These are phyloP conservation scores for Clonostachys rhizophaga DNA, from an alignment of 2,329 filamentous ascomycete genomes.

Conservation along the genomic window DNA sequence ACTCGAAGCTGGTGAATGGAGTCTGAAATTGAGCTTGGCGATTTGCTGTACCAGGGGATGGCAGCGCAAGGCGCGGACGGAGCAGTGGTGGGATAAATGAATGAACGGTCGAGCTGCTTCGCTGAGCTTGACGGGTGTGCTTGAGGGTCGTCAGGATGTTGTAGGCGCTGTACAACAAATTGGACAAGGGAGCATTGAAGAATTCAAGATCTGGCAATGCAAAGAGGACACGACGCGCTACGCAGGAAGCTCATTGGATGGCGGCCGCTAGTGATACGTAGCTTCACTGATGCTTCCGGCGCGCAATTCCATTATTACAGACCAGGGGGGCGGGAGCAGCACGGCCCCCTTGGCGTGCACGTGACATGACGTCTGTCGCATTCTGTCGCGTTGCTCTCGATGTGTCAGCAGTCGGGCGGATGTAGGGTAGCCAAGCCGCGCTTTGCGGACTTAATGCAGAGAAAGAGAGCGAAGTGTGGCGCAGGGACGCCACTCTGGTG, in stretches of 20 bases:
- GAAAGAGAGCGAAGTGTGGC: too few relatives aligned
- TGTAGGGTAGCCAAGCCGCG: too few relatives aligned
- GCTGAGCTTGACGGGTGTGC: neutral
- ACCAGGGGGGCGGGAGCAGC: neutral
- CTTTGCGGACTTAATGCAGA: too few relatives aligned
- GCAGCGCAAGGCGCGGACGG: too few relatives aligned
- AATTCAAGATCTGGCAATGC: too few relatives aligned
- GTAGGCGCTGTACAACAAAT: neutral
- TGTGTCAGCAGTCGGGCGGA: too few relatives aligned
- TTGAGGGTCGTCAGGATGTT: conserved; percentile 1
- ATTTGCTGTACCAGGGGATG: neutral
- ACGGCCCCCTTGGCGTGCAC: neutral
- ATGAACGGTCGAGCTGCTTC: neutral
- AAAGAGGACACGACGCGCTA: conserved; percentile 14
- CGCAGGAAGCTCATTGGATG: conserved; percentile 9
- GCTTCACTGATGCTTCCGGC: too few relatives aligned
- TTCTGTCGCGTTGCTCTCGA: neutral
- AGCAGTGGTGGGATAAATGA: neutral
- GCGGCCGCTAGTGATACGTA: too few relatives aligned
- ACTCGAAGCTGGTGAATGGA: neutral
- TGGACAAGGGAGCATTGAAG: too few relatives aligned
- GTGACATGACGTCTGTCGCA: conserved; percentile 1
- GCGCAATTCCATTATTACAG: too few relatives aligned
- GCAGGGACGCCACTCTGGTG: too few relatives aligned
- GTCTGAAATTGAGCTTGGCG: neutral